Conservation (phyloP, 78 protist species). For the Dictyostelium citrinum region DNA sequence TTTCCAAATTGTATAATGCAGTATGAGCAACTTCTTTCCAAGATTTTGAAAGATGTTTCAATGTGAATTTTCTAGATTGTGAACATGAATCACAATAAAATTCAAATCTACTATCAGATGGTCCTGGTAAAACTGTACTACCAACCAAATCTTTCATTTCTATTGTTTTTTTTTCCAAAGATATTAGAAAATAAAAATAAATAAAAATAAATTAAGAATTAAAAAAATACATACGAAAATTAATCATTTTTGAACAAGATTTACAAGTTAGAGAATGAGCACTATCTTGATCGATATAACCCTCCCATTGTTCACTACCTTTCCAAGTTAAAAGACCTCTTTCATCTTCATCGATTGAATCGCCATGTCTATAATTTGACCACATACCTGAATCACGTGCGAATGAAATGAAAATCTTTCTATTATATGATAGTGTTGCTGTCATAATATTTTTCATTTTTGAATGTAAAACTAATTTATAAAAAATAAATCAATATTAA, state of each 20-base stretch:
- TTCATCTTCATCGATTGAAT: conserved; percentile 47
- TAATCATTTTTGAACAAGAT: background rate
- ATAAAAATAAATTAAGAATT: background rate
- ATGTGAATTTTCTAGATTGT: background rate
- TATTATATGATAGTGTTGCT: conserved; percentile 60
- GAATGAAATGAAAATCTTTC: conserved; percentile 62
- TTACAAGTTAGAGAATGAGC: conserved; percentile 2
- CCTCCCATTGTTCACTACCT: conserved; percentile 45
- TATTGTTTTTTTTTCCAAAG: background rate
- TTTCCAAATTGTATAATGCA: conserved; percentile 54
- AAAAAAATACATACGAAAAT: conserved; percentile 12
- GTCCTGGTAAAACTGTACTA: conserved; percentile 53
- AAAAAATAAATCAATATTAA: too few relatives aligned
- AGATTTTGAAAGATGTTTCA: conserved; percentile 52
- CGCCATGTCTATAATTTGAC: conserved; percentile 60
- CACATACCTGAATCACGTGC: conserved; percentile 80
- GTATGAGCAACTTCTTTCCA: conserved; percentile 81
- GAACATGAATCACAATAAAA: conserved; percentile 22
- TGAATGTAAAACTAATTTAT: background rate
- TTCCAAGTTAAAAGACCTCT: conserved; percentile 35
- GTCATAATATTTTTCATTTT: conserved; percentile 77
- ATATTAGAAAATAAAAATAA: background rate
- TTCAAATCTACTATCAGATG: conserved; percentile 53
- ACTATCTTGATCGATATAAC: background rate
- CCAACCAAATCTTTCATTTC: conserved; percentile 22